phyloP scores from a whole-genome alignment of 2,329 filamentous ascomycete genomes.

The Sclerotiophoma versabilis region DNA sequence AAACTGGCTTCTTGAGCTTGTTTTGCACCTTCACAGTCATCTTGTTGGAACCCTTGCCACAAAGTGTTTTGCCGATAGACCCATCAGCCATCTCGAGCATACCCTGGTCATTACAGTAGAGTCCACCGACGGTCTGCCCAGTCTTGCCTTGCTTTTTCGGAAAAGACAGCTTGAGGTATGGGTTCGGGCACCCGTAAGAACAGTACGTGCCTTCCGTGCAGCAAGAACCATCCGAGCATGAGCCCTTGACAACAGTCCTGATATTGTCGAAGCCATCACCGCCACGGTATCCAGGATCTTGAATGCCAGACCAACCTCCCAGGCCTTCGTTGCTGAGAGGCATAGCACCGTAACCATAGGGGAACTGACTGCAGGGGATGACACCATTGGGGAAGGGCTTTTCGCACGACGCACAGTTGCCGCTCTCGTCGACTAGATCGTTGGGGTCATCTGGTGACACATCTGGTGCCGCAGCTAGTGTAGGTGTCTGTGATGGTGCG shows the following conservation, averaged over 20 bases:
- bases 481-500: slow-evolving; percentile 16
- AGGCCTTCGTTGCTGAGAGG: slow-evolving; percentile 71
- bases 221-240: slow-evolving; percentile 61
- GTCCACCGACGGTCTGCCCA: slow-evolving; percentile 85
- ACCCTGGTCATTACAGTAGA: slow-evolving; percentile 81
- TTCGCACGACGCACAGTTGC: slow-evolving; percentile 61
- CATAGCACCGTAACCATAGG: slow-evolving; percentile 80
- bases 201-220: slow-evolving; percentile 75
- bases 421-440: slow-evolving; percentile 31
- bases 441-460: slow-evolving; percentile 22
- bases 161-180: slow-evolving; percentile 94
- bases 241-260: slow-evolving; percentile 69
- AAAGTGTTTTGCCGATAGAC: slow-evolving; percentile 70
- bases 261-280: slow-evolving; percentile 61
- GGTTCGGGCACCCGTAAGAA: slow-evolving; percentile 90
- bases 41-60: slow-evolving; percentile 73
- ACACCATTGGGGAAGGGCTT: slow-evolving; percentile 77
- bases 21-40: slow-evolving; percentile 74
- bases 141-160: slow-evolving; percentile 77
- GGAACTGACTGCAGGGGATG: slow-evolving; percentile 76
- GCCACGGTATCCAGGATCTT: slow-evolving; percentile 56
- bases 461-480: slow-evolving; percentile 13
- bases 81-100: slow-evolving; percentile 72
- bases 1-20: slow-evolving; percentile 69
- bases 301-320: slow-evolving; percentile 81